phyloP scores from a whole-genome alignment of 495 filamentous ascomycete species.

The Aspergillus cristatus region DNA sequence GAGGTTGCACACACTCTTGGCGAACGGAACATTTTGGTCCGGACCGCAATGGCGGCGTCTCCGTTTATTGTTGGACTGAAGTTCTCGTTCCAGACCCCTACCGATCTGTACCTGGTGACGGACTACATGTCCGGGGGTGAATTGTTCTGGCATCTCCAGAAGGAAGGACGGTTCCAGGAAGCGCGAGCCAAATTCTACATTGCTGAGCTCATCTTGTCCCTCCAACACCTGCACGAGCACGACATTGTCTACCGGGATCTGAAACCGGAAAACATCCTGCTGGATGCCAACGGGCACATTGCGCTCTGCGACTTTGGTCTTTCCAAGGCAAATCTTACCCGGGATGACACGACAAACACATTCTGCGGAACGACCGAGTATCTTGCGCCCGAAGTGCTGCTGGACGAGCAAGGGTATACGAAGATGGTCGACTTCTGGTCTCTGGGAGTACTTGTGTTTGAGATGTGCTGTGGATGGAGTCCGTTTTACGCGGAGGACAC shows the following conservation, averaged over 20 bases:
- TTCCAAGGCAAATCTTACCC: conserved; percentile 92
- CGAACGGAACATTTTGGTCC: conserved; percentile 92
- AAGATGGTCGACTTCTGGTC: conserved; percentile 99
- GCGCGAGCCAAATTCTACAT: conserved; percentile 97
- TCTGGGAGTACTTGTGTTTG: conserved; percentile 91
- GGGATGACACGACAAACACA: conserved; percentile 96
- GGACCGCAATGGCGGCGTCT: conserved; percentile 90
- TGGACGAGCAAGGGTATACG: conserved; percentile 96
- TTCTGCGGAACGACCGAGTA: conserved; percentile 99
- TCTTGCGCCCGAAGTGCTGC: conserved; percentile 85
- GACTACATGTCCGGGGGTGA: conserved; percentile 99
- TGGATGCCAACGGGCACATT: conserved; percentile 80
- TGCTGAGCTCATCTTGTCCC: conserved; percentile 89
- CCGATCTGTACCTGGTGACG: conserved; percentile 95
- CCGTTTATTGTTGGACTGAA: conserved; percentile 98
- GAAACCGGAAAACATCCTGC: conserved; percentile 77
- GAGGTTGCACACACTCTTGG: conserved; percentile 95
- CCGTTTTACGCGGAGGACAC: conserved; percentile 99
- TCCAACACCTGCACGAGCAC: conserved; percentile 91
- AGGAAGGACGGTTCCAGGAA: conserved; percentile 93
- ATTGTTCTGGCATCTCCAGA: conserved; percentile 97
- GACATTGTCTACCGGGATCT: conserved; percentile 96
- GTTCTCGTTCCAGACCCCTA: conserved; percentile 97
- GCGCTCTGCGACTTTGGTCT: conserved; percentile 84
- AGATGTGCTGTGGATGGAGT: conserved; percentile 99